These are phyloP conservation scores for Adansonia digitata DNA, from an alignment of 345 rosid genomes.

Conservation along the genomic window DNA sequence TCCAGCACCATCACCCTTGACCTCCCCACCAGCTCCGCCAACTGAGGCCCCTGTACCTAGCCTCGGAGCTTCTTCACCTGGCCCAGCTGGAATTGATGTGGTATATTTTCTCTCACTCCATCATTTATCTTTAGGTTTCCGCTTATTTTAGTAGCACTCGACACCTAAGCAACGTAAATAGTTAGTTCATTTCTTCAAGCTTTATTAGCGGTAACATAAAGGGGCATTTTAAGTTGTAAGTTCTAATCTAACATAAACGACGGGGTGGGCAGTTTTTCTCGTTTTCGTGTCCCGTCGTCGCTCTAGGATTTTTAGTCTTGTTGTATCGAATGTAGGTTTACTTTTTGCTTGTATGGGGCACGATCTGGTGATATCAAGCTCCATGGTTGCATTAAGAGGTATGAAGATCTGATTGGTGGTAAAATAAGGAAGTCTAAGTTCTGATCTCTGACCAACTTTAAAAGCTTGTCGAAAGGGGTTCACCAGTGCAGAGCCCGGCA, in stretches of 20 bases:
- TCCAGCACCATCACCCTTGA: slow-evolving; percentile 12
- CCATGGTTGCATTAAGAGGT: not conserved
- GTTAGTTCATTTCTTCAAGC: not conserved
- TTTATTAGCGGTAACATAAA: not conserved
- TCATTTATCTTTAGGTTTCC: too few species aligned
- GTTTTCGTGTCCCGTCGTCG: too few species aligned
- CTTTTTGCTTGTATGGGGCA: not conserved
- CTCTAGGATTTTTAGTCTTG: too few species aligned
- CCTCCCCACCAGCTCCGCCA: slow-evolving; percentile 50
- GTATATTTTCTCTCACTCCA: slow-evolving; percentile 10
- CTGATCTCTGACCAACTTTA: not conserved
- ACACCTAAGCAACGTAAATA: not conserved
- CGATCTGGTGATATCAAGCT: not conserved
- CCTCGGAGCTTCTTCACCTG: slow-evolving; percentile 31
- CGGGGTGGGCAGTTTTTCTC: too few species aligned
- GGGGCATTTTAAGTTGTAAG: not conserved
- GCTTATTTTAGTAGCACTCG: not conserved
- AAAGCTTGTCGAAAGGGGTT: not conserved
- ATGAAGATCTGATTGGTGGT: not conserved
- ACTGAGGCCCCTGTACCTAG: slow-evolving; percentile 32
- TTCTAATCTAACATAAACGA: not conserved
- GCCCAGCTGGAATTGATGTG: slow-evolving; percentile 32
- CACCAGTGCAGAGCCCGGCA: too few species aligned
- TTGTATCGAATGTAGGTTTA: not conserved
- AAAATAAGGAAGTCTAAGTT: not conserved